Conservation (phyloP, 2,329 filamentous ascomycete genomes). For the Alternaria triticimaculans region DNA sequence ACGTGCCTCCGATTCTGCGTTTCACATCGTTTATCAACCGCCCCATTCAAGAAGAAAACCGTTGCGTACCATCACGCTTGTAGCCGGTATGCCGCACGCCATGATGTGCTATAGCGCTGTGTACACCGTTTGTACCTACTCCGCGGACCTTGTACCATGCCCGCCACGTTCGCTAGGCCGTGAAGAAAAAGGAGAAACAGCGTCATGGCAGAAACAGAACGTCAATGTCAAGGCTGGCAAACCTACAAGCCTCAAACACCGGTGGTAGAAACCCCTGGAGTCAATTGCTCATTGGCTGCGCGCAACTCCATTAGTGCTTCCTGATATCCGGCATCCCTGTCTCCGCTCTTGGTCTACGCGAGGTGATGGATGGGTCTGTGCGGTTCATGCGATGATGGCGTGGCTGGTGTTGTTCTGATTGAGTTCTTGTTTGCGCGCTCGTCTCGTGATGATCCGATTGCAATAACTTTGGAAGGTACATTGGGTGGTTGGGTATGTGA, state of each 20-base stretch:
- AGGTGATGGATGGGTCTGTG: background rate
- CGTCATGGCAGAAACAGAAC: background rate
- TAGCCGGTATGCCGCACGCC: constrained; percentile 1
- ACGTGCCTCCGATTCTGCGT: background rate
- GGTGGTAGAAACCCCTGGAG: background rate
- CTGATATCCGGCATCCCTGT: background rate
- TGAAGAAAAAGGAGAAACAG: background rate
- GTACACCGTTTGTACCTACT: background rate
- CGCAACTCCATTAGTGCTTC: background rate
- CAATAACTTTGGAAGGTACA: too few species aligned
- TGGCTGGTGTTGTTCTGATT: background rate
- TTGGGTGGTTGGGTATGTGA: too few species aligned
- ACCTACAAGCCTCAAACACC: background rate
- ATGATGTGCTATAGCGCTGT: background rate
- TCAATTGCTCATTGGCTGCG: background rate
- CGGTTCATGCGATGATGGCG: background rate
- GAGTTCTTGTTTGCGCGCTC: too few species aligned
- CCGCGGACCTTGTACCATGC: background rate
- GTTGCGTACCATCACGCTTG: background rate
- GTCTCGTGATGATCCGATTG: too few species aligned
- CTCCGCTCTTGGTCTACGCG: background rate
- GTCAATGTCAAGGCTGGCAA: background rate
- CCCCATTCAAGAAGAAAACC: background rate
- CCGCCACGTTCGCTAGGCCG: background rate
- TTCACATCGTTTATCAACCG: background rate